A percentile compares a stretch with the other conserved stretches of the same genome.
Conservation (phyloP, 2,329 filamentous ascomycete genomes). For the Pseudocercospora pini-densiflorae region DNA sequence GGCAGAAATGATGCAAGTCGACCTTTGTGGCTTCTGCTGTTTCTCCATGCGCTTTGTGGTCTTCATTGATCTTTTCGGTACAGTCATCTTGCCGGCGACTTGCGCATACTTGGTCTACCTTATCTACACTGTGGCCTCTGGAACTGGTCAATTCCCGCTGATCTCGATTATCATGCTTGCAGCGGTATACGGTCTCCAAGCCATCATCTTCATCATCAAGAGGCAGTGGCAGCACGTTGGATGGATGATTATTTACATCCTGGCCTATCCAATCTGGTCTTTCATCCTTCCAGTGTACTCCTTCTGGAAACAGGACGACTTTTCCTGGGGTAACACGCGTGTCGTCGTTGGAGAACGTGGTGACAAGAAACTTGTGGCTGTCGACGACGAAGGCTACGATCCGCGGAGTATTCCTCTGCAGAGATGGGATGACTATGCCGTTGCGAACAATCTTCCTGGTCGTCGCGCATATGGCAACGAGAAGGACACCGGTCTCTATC, state of each 20-base stretch:
- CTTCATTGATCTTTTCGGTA: slow-evolving; percentile 90
- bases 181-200: slow-evolving; percentile 92
- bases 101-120: slow-evolving; percentile 87
- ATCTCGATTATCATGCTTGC: slow-evolving; percentile 90
- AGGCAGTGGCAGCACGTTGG: slow-evolving; percentile 98
- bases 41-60: slow-evolving; percentile 99
- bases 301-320: slow-evolving; percentile 99
- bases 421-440: slow-evolving; percentile 95
- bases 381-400: slow-evolving; percentile 83
- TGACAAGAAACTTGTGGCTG: slow-evolving; percentile 84
- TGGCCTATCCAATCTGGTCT: slow-evolving; percentile 94
- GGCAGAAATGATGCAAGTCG: slow-evolving; percentile 84
- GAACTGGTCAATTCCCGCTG: slow-evolving; percentile 75
- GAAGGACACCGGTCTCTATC: slow-evolving; percentile 35
- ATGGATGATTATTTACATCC: slow-evolving; percentile 98
- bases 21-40: slow-evolving; percentile 98
- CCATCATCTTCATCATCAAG: slow-evolving; percentile 94
- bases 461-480: slow-evolving; percentile 66
- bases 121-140: slow-evolving; percentile 75
- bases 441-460: slow-evolving; percentile 84
- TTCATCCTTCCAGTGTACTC: slow-evolving; percentile 92
- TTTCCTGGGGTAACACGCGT: slow-evolving; percentile 98
- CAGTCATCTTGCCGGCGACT: slow-evolving; percentile 87
- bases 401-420: slow-evolving; percentile 92
- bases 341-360: slow-evolving; percentile 95